Evolutionary conservation across 108 stramenopile genomes (phyloP), one percentile per base, ranked within the genome.

Genomic region (Ochromonas danica): DNA sequence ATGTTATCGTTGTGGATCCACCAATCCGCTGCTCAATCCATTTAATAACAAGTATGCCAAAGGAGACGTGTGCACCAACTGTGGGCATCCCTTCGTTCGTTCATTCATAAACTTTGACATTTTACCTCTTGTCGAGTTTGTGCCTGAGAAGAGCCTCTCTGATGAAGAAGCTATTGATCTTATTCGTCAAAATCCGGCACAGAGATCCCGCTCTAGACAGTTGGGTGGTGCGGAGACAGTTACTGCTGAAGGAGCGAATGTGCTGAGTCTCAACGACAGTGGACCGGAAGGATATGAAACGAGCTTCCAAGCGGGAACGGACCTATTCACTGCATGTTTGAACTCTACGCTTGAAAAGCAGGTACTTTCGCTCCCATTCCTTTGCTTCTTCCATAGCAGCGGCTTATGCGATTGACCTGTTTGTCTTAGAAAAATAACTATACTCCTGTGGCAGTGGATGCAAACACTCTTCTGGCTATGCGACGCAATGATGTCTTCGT

Each of bases 91-190:
- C 1, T 92, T 92, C 78, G 62, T 90, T 38, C 87, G 91, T 36
- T 88, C 83, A 33, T 86, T 90, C 43, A 42, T 90, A 45, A 89
- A 89, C 43, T 92, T 89, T 43, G 91, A 92, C 43, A 72, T 90
- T 0, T 81, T 92, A 51, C 91, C 91, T 0, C 85, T 92, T 40
- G 90, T 92, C 14, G 90, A 92, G 71, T 92, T 92, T 62, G 81
- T 83, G 30, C 90, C 90, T 28, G 89, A 83, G 2, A 30, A 71
- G 40, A 39, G 43, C 31, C 71, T 91, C 0, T n/a, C 43, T 14
- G 89, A 91, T 62, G 89, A 87, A 2, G 87, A 89, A 17, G 87
- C 86, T n/a, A 70, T 86, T 43, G 84, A 62, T 0, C 25, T 88
- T 40, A 51, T 85, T 27, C 61, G 67, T 27, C 72, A 75, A 75